Percentiles rank a stretch among this genome's conserved stretches.
Evolutionary conservation across 2,329 filamentous ascomycete genomes (phyloP).

Genomic region (Calonectria naviculata): DNA sequence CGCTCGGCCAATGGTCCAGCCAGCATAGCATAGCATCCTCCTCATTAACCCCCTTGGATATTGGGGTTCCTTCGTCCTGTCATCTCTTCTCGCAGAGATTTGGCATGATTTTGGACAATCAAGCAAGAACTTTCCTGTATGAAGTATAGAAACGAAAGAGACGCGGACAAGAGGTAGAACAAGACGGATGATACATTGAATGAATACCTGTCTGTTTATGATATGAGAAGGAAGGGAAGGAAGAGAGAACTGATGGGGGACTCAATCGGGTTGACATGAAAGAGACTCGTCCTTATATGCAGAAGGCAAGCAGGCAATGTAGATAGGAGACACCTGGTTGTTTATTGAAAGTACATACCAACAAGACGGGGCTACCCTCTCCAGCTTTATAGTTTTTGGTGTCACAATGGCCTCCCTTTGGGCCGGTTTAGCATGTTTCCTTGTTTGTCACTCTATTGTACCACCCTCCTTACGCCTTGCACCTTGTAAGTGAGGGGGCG

Average conservation of each 20-base stretch:
- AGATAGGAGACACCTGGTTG: constrained; percentile 39
- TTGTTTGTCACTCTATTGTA: constrained; percentile 10
- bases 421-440: neutral
- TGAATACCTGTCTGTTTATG: constrained; percentile 28
- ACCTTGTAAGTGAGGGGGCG: constrained; percentile 18
- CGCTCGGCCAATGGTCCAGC: constrained; percentile 25
- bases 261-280: constrained; percentile 26
- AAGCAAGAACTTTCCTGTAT: constrained; percentile 31
- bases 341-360: constrained; percentile 38
- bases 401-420: neutral
- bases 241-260: constrained; percentile 29
- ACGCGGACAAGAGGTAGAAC: constrained; percentile 26
- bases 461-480: constrained; percentile 26
- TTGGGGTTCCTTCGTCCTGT: constrained; percentile 16
- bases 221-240: constrained; percentile 25
- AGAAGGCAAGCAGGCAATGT: constrained; percentile 35
- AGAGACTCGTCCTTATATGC: constrained; percentile 24
- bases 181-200: constrained; percentile 31
- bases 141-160: constrained; percentile 21
- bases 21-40: constrained; percentile 23
- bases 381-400: constrained; percentile 42
- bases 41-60: constrained; percentile 15
- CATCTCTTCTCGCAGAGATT: constrained; percentile 13
- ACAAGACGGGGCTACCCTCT: constrained; percentile 36
- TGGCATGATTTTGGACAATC: constrained; percentile 28